phyloP scores from a whole-genome alignment of 75 land plant species.

The Pinus albicaulis region DNA sequence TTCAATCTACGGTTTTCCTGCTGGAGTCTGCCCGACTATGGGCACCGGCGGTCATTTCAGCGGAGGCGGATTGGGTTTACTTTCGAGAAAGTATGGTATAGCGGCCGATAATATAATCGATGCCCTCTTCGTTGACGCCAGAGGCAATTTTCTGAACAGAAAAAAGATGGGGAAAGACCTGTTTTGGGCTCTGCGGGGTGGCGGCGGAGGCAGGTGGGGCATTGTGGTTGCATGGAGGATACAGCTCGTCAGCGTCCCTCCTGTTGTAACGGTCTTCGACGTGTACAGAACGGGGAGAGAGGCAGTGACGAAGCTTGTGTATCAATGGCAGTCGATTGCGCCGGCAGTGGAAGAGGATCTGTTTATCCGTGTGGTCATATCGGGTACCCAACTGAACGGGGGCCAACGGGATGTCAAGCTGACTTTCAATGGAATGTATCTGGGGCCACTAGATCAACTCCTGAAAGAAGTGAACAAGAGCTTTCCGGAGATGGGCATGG shows the following conservation, averaged over 20 bases:
- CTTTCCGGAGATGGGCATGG: constrained; percentile 9
- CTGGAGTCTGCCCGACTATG: constrained; percentile 40
- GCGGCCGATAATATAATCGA: constrained; percentile 48
- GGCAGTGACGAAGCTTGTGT: constrained; percentile 13
- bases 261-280: constrained; percentile 5
- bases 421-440: neutral
- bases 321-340: constrained; percentile 16
- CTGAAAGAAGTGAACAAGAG: neutral
- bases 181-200: constrained; percentile 20
- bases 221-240: constrained; percentile 28
- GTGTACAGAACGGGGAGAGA: constrained; percentile 7
- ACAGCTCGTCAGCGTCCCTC: constrained; percentile 8
- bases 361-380: neutral
- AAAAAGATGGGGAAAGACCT: constrained; percentile 26
- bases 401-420: neutral
- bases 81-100: constrained; percentile 36
- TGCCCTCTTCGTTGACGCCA: constrained; percentile 19
- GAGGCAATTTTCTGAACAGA: constrained; percentile 22
- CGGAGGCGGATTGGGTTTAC: constrained; percentile 46
- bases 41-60: constrained; percentile 38
- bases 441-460: neutral
- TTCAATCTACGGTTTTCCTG: constrained; percentile 20
- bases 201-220: constrained; percentile 36
- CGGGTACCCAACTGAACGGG: neutral
- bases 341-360: neutral